A percentile compares a stretch with the other conserved stretches of the same genome.
These are phyloP conservation scores for Claviceps citrina DNA, from an alignment of 2,329 filamentous ascomycete species.

Conservation along the genomic window DNA sequence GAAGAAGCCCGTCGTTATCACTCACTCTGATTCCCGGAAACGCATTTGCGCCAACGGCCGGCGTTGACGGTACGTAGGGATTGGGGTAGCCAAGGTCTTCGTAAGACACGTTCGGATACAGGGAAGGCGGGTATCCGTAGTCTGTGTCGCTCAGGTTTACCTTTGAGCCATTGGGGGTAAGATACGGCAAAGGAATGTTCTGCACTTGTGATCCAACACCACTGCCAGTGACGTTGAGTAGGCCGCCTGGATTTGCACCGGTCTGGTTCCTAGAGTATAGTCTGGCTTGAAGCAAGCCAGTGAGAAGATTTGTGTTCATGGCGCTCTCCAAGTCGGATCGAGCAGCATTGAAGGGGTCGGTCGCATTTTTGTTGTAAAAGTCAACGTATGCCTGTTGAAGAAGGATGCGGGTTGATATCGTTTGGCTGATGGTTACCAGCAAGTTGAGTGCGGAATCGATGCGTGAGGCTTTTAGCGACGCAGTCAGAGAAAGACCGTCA, in stretches of 20 bases:
- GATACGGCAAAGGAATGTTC: conserved; percentile 45
- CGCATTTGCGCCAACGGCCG: conserved; percentile 29
- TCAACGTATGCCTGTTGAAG: conserved; percentile 36
- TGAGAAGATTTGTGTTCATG: conserved; percentile 43
- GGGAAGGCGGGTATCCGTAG: conserved; percentile 51
- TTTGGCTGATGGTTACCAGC: conserved; percentile 57
- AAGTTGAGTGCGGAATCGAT: conserved; percentile 65
- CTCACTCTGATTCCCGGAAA: conserved; percentile 36
- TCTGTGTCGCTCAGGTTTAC: conserved; percentile 45
- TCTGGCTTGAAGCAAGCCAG: conserved; percentile 51
- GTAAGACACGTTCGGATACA: conserved; percentile 73
- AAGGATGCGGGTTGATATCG: conserved; percentile 52
- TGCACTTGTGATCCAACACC: conserved; percentile 22
- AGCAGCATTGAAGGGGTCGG: conserved; percentile 45
- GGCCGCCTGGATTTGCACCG: conserved; percentile 30
- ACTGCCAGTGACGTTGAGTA: conserved; percentile 48
- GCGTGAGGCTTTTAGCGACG: conserved; percentile 73
- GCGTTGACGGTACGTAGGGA: conserved; percentile 23
- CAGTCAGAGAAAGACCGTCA: conserved; percentile 57
- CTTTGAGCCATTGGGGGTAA: conserved; percentile 37
- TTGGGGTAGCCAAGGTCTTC: conserved; percentile 27
- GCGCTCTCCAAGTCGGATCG: conserved; percentile 54
- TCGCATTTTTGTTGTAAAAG: conserved; percentile 40
- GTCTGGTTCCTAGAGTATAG: conserved; percentile 56
- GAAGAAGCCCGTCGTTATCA: conserved; percentile 44